Evolutionary conservation across 345 rosid genomes (phyloP).

Genomic region (Euphorbia peplus): DNA sequence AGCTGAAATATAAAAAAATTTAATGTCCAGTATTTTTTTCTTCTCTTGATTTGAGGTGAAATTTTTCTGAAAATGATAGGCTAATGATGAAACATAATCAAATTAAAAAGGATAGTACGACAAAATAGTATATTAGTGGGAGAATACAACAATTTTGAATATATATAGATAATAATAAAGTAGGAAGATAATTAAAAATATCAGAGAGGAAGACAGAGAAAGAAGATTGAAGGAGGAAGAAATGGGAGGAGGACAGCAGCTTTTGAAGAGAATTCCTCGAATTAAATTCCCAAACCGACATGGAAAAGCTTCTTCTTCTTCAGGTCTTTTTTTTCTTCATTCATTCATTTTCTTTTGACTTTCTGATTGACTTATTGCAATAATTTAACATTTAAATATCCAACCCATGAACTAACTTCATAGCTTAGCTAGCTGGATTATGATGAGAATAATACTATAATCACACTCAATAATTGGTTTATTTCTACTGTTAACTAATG

Average conservation of each 20-base stretch:
- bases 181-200: no score
- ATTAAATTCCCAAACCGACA: conserved; percentile 72
- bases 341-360: background rate
- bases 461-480: background rate
- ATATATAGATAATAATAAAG: no score
- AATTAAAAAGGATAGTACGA: no score
- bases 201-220: background rate
- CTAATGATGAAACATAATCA: no score
- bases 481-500: background rate
- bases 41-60: no score
- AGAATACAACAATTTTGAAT: no score
- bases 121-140: no score
- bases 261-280: conserved; percentile 62
- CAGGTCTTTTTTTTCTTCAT: conserved; percentile 21
- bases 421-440: background rate
- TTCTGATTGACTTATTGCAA: background rate
- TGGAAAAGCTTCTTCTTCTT: conserved; percentile 25
- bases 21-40: no score
- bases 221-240: background rate
- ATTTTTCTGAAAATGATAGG: no score
- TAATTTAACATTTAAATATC: no score
- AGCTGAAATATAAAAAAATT: no score
- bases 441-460: background rate
- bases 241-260: conserved; percentile 19
- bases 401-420: no score